Evolutionary conservation across 129 eudicot genomes (phyloP), one percentile per base, ranked within the genome.

Genomic region (Helianthus tuberosus): DNA sequence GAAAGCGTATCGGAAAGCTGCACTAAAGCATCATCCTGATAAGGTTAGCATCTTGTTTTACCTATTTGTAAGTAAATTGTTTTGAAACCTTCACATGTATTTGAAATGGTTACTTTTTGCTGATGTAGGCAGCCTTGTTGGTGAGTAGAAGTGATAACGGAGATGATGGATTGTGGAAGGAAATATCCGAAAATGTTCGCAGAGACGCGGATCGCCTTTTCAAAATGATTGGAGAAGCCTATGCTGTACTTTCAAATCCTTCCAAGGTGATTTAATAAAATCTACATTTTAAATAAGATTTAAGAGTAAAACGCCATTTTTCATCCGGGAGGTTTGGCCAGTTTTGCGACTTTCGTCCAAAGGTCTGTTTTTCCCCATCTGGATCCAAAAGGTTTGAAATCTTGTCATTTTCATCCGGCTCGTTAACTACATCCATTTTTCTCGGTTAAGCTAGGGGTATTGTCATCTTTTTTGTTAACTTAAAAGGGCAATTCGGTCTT

Each of bases 1-100:
- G 77, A 94, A 94, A 86, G 99, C 99, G n/a, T 94, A 94, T 82
- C 85, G 97, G 61, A 94, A 85, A 91, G 97, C 99, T 72, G 99
- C 99, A 64, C 89, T 91, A n/a, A 88, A 78, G 47, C 95, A 94
- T 80, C 99, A 94, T 68, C 99, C 99, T 11, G 99, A 94, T 82
- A 94, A 94, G 99, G 99, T 94, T 77, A 66, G 64, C 11, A 15
- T 75, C 15, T 32, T 66, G 49, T 20, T 20, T 20, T 20, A 20
- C 23, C 23, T 20, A 20, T 20, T 20, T 20, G 23, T 20, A 20
- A 20, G 23, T 20, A 20, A 20, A 20, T 20, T 0, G 23, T 0
- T 20, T 20, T 20, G 23, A 20, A 20, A 20, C 23, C 23, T 20
- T 20, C 23, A 0, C 23, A 0, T 20, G 23, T 20, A 20, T 0